Conservation (phyloP, 805 yeast species). For the Yarrowia osloensis region DNA sequence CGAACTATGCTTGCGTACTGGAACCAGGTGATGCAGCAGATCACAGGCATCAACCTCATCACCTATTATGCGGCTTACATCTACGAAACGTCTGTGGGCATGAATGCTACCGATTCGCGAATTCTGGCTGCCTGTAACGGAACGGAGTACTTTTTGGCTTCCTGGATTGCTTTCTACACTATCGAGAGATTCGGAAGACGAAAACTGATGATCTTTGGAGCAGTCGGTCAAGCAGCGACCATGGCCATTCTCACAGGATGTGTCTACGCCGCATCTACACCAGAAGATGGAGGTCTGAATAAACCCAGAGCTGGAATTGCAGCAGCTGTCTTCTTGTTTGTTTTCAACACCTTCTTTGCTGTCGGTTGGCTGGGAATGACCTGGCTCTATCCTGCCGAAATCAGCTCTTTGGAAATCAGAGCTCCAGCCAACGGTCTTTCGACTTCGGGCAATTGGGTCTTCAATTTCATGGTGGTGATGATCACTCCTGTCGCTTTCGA, state of each 20-base stretch:
- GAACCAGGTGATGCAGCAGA: constrained; percentile 66
- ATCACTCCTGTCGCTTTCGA: neutral
- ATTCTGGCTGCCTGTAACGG: constrained; percentile 34
- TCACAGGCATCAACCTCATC: constrained; percentile 85
- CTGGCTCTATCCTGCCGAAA: neutral
- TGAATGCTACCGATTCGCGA: constrained; percentile 35
- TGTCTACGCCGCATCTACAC: neutral
- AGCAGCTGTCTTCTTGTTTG: neutral
- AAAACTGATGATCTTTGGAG: constrained; percentile 65
- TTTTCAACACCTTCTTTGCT: constrained; percentile 1
- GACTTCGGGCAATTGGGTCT: neutral
- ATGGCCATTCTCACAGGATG: constrained; percentile 35
- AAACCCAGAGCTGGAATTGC: neutral
- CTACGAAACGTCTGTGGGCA: constrained; percentile 64
- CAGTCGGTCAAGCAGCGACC: constrained; percentile 55
- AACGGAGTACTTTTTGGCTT: constrained; percentile 62
- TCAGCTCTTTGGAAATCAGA: neutral
- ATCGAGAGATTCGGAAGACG: constrained; percentile 63
- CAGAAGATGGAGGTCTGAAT: neutral
- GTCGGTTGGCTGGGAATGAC: neutral
- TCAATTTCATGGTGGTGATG: constrained; percentile 3
- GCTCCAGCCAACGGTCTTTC: neutral
- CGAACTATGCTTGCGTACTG: constrained; percentile 44
- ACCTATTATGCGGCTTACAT: constrained; percentile 89
- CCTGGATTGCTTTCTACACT: constrained; percentile 51